Evolutionary conservation across 2,329 filamentous ascomycete species (phyloP).

Genomic region (Hypoxylon sp.): DNA sequence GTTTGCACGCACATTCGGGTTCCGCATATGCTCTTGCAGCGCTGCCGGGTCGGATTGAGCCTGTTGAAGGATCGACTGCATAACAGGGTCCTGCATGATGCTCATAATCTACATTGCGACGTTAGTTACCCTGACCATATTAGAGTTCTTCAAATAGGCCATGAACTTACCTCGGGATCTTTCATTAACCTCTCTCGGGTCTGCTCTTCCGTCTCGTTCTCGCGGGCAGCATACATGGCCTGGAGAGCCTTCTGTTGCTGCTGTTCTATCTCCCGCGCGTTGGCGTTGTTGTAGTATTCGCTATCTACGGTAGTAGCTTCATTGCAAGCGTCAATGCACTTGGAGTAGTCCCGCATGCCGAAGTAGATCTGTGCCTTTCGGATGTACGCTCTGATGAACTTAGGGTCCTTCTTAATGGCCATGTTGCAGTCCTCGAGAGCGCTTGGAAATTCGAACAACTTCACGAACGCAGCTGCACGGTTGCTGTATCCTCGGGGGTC

Average conservation of each 20-base stretch:
- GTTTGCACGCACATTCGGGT: conserved; percentile 86
- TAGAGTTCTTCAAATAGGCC: not conserved
- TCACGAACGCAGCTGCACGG: conserved; percentile 95
- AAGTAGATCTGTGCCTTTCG: conserved; percentile 96
- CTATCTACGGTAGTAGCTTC: conserved; percentile 85
- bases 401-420: conserved; percentile 90
- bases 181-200: conserved; percentile 90
- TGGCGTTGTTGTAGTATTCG: conserved; percentile 77
- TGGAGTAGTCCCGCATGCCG: conserved; percentile 98
- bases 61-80: conserved; percentile 98
- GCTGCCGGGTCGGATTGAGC: conserved; percentile 94
- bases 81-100: conserved; percentile 95
- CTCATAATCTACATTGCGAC: conserved; percentile 76
- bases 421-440: conserved; percentile 93
- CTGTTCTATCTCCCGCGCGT: conserved; percentile 91
- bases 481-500: conserved; percentile 97
- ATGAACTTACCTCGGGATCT: conserved; percentile 84
- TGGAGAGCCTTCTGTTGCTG: conserved; percentile 93
- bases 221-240: conserved; percentile 90
- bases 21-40: conserved; percentile 97
- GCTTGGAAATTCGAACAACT: conserved; percentile 94
- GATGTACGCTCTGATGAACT: conserved; percentile 96
- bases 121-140: conserved; percentile 12
- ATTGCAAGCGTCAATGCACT: conserved; percentile 89
- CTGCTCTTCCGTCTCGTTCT: conserved; percentile 96